phyloP scores from a whole-genome alignment of 495 filamentous ascomycete species.

The Ramalina peruviana region DNA sequence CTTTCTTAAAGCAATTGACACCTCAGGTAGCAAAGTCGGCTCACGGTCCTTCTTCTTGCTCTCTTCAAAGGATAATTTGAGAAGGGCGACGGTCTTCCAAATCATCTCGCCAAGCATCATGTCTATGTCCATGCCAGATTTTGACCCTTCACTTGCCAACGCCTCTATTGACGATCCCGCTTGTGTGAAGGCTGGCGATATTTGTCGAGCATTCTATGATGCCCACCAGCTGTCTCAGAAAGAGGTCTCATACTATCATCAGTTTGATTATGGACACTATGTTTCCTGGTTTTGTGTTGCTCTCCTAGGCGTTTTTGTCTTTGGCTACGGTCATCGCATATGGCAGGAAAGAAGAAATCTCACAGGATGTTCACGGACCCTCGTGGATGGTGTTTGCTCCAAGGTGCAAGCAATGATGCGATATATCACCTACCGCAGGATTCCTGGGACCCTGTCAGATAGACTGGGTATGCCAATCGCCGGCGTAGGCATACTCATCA shows the following conservation, averaged over 20 bases:
- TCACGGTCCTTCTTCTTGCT: no score
- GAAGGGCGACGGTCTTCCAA: no score
- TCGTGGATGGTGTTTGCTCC: not conserved
- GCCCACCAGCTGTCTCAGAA: constrained; percentile 21
- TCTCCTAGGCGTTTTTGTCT: constrained; percentile 19
- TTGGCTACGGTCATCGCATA: constrained; percentile 11
- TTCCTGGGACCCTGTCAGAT: constrained; percentile 13
- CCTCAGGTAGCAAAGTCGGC: no score
- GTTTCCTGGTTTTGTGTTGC: constrained; percentile 22
- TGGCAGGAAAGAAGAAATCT: constrained; percentile 6
- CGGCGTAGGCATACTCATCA: constrained; percentile 15
- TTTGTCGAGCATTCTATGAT: constrained; percentile 22
- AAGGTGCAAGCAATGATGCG: constrained; percentile 13
- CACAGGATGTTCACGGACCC: not conserved
- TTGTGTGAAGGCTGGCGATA: constrained; percentile 18
- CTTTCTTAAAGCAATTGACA: no score
- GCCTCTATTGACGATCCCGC: constrained; percentile 24
- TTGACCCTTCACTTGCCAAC: constrained; percentile 5
- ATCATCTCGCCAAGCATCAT: not conserved
- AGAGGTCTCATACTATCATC: constrained; percentile 17
- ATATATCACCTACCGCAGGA: constrained; percentile 19
- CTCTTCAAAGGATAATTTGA: no score
- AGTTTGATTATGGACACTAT: constrained; percentile 24
- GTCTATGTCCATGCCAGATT: constrained; percentile 8
- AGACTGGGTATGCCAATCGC: constrained; percentile 19